phyloP scores from a whole-genome alignment of 2,329 filamentous ascomycete species.

The Fusarium chuoi region DNA sequence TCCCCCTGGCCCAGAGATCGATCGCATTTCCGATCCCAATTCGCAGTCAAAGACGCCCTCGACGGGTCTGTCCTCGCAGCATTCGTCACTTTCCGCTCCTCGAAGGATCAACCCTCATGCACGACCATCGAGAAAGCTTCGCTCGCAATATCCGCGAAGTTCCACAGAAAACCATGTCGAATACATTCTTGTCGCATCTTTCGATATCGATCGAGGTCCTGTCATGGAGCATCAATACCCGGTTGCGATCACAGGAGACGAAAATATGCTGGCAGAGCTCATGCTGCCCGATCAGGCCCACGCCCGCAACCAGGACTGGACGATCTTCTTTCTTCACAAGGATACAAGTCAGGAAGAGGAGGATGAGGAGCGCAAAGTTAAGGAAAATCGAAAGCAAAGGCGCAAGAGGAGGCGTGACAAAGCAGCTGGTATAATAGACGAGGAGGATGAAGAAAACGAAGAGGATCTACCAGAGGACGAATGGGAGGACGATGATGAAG shows the following conservation, averaged over 20 bases:
- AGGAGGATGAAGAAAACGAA: conserved; percentile 55
- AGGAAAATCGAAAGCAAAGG: conserved; percentile 61
- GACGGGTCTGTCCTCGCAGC: conserved; percentile 68
- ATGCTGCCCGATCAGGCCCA: conserved; percentile 99
- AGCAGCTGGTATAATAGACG: conserved; percentile 59
- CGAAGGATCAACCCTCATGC: conserved; percentile 62
- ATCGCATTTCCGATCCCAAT: conserved; percentile 68
- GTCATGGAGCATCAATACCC: conserved; percentile 99
- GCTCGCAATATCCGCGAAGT: conserved; percentile 80
- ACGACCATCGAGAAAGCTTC: conserved; percentile 66
- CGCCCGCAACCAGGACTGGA: conserved; percentile 96
- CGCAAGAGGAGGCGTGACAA: conserved; percentile 64
- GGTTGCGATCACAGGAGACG: conserved; percentile 92
- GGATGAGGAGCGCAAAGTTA: conserved; percentile 72
- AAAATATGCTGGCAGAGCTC: conserved; percentile 97
- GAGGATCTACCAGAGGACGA: conserved; percentile 60
- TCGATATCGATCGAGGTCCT: conserved; percentile 94
- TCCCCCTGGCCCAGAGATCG: conserved; percentile 58
- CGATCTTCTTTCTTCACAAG: conserved; percentile 98
- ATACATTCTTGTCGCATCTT: conserved; percentile 96
- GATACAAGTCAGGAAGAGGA: conserved; percentile 88
- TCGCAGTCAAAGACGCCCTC: conserved; percentile 70
- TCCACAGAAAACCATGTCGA: conserved; percentile 93
- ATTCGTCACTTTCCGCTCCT: conserved; percentile 67
- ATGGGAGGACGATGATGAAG: conserved; percentile 58